Percentiles rank a stretch among this genome's conserved stretches.
phyloP scores from a whole-genome alignment of 768 basidiomycete genomes.

The Termitomyces sp. region DNA sequence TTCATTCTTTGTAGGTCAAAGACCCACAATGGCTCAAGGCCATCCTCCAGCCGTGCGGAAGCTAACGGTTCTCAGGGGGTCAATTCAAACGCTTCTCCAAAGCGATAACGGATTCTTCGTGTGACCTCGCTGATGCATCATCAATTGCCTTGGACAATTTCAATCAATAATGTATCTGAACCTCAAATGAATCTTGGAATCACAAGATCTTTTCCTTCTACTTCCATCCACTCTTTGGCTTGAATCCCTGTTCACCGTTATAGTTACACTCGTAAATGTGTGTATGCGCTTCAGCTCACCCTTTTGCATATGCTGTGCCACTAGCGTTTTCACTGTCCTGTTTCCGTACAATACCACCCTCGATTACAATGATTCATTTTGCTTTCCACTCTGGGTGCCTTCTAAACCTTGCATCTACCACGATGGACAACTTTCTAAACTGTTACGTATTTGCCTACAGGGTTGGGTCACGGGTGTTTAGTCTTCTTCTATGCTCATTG shows the following conservation, averaged over 20 bases:
- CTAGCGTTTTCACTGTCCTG: not conserved
- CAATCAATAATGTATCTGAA: not conserved
- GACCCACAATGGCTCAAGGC: conserved; percentile 22
- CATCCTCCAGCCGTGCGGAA: conserved; percentile 15
- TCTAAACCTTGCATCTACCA: not conserved
- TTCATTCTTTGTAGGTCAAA: conserved; percentile 11
- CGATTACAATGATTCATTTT: not conserved
- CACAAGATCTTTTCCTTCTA: not conserved
- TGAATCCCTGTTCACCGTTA: not conserved
- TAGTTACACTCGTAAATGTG: conserved; percentile 8
- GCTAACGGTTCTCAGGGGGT: conserved; percentile 7
- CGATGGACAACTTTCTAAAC: not conserved
- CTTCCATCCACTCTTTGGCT: not conserved
- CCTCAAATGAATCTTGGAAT: conserved; percentile 2
- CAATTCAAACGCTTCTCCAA: conserved; percentile 11
- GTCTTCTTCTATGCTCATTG: not conserved
- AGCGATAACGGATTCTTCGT: not conserved
- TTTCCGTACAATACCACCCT: conserved; percentile 1
- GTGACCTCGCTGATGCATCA: not conserved
- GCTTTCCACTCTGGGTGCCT: not conserved
- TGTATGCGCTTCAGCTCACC: conserved; percentile 7
- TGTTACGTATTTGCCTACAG: not conserved
- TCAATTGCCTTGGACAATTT: not conserved
- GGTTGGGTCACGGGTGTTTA: not conserved
- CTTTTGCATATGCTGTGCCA: conserved; percentile 1